Evolutionary conservation across 2,329 filamentous ascomycete species (phyloP).

Genomic region (Parascedosporium putredinis): DNA sequence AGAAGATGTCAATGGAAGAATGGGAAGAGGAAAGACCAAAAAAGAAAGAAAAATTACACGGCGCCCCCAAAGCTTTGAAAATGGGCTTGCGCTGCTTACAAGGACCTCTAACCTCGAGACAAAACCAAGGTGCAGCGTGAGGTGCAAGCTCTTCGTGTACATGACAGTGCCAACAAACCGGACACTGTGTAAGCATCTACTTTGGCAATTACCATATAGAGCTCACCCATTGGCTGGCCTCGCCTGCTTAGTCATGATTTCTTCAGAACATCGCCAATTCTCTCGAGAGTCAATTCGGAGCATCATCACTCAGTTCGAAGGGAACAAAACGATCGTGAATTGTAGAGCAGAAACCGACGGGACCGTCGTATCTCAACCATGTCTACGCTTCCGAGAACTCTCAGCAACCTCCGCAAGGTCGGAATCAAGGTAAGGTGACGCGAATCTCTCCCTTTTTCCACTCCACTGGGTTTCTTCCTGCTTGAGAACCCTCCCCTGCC

Average conservation of each 20-base stretch:
- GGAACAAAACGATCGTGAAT: slow-evolving; percentile 13
- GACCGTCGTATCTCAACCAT: slow-evolving; percentile 43
- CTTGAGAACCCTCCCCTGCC: background rate
- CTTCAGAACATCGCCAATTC: background rate
- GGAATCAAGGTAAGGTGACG: slow-evolving; percentile 65
- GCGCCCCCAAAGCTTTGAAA: no score
- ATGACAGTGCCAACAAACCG: no score
- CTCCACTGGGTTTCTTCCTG: no score
- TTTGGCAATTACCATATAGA: background rate
- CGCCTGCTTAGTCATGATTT: background rate
- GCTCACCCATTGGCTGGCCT: slow-evolving; percentile 1
- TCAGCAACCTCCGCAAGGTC: slow-evolving; percentile 77
- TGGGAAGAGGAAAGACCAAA: no score
- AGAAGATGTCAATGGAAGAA: background rate
- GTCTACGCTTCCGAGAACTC: slow-evolving; percentile 82
- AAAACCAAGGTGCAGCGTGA: background rate
- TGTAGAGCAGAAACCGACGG: slow-evolving; percentile 9
- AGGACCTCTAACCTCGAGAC: no score
- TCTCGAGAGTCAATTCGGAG: background rate
- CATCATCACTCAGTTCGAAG: slow-evolving; percentile 5
- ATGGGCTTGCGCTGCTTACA: no score
- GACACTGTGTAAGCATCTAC: background rate
- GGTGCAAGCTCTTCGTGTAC: background rate
- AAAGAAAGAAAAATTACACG: no score
- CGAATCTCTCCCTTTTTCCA: no score